Base-by-base conservation (phyloP, 257 asterid genomes). In the Solanum gandarillasii region DNA sequence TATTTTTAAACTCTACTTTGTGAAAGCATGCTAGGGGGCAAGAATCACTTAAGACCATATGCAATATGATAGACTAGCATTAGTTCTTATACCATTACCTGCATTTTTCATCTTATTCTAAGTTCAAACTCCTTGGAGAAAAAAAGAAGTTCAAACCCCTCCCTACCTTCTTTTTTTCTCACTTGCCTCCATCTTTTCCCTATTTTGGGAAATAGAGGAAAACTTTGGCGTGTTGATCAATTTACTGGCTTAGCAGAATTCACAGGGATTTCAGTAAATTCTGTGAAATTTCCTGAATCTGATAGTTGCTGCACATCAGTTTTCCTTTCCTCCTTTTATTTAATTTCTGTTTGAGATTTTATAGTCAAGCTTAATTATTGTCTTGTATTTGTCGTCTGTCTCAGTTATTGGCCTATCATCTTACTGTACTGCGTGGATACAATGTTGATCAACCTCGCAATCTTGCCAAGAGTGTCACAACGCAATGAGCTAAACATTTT, bases 371-470 rank as follows among this genome's bases (percentile, higher is more conserved):
- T 79, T 55, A 55, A 41, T 2, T 25, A 18, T 46, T 23, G 12
- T 29, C 35, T 74, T 62, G 43, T 86, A 12, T 21, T 88, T 31
- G 39, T 46, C 68, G 16, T 86, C 48, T 70, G 65, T 7, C 91
- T 89, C 95, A 97, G 99, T 93, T 97, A 89, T 90, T 97, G 95
- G 98, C 99, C 1, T 97, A 95, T 92, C 99, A 97, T 87, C 95
- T 97, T 67, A 97, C 99, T 25, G 99, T 97, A 79, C 92, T 95
- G 52, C 95, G 99, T 27, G 99, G 99, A 86, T 92, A 92, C 94
- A 94, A 97, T 25, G 99, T 97, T 25, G 99, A 97, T 87, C 99
- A 97, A 92, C 99, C 99, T 12, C 98, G 99, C 83, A 97, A 97
- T 93, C 99, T 97, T 88, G 99, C 99, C 16, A 97, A 97, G 90